Base-by-base conservation (phyloP, 2,329 filamentous ascomycete species). In the Pseudocercospora crystallina region DNA sequence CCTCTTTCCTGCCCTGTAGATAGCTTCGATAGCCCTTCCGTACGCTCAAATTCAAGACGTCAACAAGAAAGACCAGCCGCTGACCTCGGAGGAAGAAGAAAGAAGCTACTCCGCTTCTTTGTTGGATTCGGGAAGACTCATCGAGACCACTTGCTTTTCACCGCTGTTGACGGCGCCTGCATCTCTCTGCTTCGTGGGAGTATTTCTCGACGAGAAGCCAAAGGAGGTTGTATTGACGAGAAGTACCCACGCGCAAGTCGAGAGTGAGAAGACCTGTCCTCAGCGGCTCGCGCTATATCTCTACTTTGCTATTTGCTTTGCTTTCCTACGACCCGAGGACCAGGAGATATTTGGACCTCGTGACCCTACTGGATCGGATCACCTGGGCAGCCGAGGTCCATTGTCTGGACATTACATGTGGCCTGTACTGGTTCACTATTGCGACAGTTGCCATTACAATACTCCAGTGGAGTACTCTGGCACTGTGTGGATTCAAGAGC, bases 401-500 rank as follows among this genome's bases (percentile, higher is more conserved):
- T 35, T 46, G 33, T 41, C 34, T 49, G 32, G 39, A 47, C 30
- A 43, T 20, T 44, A 29, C 11, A 62, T 63, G 59, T 50, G 61
- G 56, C 62, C 63, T 34, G 42, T 62, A 12, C 56, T 68, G 36
- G 62, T 65, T 35, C 65, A 67, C 56, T 61, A 61, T 49, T 66
- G 65, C 53, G 54, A 61, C 12, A 47, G 43, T 37, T 68, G 65
- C 51, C 43, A 53, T 36, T 63, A 64, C 58, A 62, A 66, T 47
- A 66, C 65, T 32, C 64, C 72, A 42, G 65, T 75, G 26, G 60
- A 68, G 30, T 74, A 71, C 58, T 70, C 71, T 50, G 63, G 69
- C 38, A 66, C 67, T 37, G 69, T 74, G 38, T 76, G 75, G 62
- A 73, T 69, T 20, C 63, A 73, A 55, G 70, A 73, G 48, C 69